Percentiles rank a stretch among this genome's conserved stretches.
Conservation (phyloP, 2,329 filamentous ascomycete species). For the Stromatinia cepivora region DNA sequence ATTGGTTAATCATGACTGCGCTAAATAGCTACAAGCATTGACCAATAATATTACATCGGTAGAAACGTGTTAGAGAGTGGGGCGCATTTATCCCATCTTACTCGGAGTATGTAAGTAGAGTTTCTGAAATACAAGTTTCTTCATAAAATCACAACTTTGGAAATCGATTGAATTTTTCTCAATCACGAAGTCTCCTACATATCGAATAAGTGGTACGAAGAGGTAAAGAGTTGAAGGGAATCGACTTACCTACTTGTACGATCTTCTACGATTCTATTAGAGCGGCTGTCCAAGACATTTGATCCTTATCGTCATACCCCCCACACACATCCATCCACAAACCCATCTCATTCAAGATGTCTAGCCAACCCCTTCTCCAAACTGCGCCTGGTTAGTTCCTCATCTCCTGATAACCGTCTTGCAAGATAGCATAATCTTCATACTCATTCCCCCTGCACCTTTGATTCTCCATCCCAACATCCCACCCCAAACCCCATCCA, state of each 20-base stretch:
- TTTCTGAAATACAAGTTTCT: not conserved
- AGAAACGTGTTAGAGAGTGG: conserved; percentile 16
- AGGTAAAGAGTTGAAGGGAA: not conserved
- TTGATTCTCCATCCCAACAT: not conserved
- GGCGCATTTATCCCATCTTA: not conserved
- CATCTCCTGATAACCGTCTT: too few relatives aligned
- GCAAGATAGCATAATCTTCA: not conserved
- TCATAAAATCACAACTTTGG: not conserved
- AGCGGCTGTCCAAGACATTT: conserved; percentile 6
- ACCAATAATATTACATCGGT: not conserved
- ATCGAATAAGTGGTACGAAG: not conserved
- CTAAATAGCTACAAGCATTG: conserved; percentile 1
- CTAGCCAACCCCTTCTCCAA: conserved; percentile 92
- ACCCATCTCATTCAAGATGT: conserved; percentile 59
- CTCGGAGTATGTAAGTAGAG: not conserved
- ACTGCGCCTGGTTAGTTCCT: conserved; percentile 74
- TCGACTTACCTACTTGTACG: not conserved
- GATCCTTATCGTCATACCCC: conserved; percentile 14
- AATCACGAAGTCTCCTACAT: not conserved
- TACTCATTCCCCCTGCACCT: not conserved
- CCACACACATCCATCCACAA: not conserved
- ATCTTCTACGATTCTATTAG: not conserved
- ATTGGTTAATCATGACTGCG: conserved; percentile 4
- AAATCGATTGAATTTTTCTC: not conserved
- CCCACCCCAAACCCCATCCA: not conserved